A percentile compares a stretch with the other conserved stretches of the same genome.
Conservation (phyloP, 2,329 filamentous ascomycete species). For the Calonectria pauciramosa region DNA sequence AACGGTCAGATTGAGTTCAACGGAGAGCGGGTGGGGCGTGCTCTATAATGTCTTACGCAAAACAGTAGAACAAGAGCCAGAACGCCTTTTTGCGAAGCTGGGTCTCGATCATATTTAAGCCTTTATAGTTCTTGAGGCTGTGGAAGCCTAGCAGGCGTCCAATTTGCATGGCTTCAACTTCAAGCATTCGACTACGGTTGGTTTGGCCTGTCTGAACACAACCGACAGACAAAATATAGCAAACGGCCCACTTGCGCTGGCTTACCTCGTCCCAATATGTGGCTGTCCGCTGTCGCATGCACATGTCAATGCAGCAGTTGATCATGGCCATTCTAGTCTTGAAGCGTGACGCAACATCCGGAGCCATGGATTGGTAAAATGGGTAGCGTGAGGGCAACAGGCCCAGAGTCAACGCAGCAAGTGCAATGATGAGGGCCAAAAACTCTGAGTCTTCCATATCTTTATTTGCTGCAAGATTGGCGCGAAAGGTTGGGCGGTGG, state of each 20-base stretch:
- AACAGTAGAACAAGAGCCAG: slow-evolving; percentile 52
- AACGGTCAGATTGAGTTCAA: neutral
- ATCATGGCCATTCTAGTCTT: slow-evolving; percentile 43
- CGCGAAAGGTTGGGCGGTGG: slow-evolving; percentile 42
- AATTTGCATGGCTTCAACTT: slow-evolving; percentile 52
- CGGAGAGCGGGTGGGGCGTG: neutral
- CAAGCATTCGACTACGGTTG: slow-evolving; percentile 53
- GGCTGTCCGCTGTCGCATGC: slow-evolving; percentile 36
- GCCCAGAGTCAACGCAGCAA: slow-evolving; percentile 42
- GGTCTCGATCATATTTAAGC: slow-evolving; percentile 49
- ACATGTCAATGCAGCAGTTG: slow-evolving; percentile 43
- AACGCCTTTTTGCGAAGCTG: slow-evolving; percentile 54
- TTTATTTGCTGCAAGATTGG: slow-evolving; percentile 35
- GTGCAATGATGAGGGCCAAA: slow-evolving; percentile 41
- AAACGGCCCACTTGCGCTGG: slow-evolving; percentile 52
- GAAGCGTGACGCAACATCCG: slow-evolving; percentile 38
- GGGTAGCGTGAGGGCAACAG: slow-evolving; percentile 45
- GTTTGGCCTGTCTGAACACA: slow-evolving; percentile 52
- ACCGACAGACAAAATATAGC: slow-evolving; percentile 49
- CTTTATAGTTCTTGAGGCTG: slow-evolving; percentile 47
- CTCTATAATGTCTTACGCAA: slow-evolving; percentile 27
- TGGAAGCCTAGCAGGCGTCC: slow-evolving; percentile 50
- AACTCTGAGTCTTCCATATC: slow-evolving; percentile 44
- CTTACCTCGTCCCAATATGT: slow-evolving; percentile 47
- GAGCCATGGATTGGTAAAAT: slow-evolving; percentile 39